phyloP scores from a whole-genome alignment of 2,329 filamentous ascomycete genomes.

The Thelonectria olida region DNA sequence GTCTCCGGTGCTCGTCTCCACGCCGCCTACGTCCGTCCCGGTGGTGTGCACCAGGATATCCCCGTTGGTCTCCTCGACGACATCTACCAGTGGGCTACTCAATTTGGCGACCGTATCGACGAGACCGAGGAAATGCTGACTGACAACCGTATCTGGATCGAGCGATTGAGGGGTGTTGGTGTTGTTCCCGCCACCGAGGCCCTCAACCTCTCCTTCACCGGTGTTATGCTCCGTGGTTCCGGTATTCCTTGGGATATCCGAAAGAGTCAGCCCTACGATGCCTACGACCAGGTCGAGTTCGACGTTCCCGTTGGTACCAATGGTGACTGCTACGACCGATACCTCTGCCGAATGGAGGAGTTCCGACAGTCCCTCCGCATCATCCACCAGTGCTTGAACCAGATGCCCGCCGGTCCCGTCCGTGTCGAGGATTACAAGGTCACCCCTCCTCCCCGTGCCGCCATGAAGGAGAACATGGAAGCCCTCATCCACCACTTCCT shows the following conservation, averaged over 20 bases:
- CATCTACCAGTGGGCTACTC: constrained; percentile 99
- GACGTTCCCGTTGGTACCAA: constrained; percentile 96
- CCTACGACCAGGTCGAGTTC: constrained; percentile 97
- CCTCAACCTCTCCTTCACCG: constrained; percentile 96
- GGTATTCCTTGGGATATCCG: constrained; percentile 96
- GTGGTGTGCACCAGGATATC: constrained; percentile 95
- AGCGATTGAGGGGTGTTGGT: constrained; percentile 89
- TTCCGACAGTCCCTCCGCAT: constrained; percentile 98
- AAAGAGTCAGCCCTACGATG: constrained; percentile 97
- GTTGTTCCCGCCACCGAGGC: constrained; percentile 92
- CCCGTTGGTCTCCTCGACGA: constrained; percentile 94
- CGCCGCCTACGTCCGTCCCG: constrained; percentile 94
- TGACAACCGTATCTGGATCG: constrained; percentile 99
- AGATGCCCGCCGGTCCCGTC: constrained; percentile 95
- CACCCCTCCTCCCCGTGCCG: constrained; percentile 90
- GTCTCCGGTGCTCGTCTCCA: constrained; percentile 98
- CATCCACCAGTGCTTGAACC: constrained; percentile 98
- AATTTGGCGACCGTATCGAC: constrained; percentile 98
- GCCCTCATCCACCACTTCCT: constrained; percentile 99
- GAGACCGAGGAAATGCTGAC: constrained; percentile 99
- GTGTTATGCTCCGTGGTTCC: constrained; percentile 97
- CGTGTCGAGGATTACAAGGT: constrained; percentile 99
- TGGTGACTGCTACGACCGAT: constrained; percentile 99
- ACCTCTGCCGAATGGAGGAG: constrained; percentile 99
- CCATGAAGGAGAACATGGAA: constrained; percentile 99